Conservation (phyloP, 805 yeast genomes). For the Groenewaldozyma salmanticensis region DNA sequence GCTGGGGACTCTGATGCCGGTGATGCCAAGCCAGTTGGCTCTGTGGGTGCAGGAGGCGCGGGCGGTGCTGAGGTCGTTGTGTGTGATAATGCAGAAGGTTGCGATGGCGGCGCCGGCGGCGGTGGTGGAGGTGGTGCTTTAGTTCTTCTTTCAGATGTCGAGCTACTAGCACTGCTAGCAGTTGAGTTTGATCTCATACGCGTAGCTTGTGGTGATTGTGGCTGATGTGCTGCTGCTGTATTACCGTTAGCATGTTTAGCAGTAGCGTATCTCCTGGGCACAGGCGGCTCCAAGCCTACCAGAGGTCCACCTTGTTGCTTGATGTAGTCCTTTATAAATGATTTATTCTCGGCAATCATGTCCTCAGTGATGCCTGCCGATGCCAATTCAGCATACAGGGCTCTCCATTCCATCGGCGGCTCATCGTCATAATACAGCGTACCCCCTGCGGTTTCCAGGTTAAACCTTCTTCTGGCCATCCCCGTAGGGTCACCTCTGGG, state of each 20-base stretch:
- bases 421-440: constrained; percentile 59
- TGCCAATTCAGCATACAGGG: constrained; percentile 61
- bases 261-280: constrained; percentile 46
- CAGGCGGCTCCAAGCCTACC: constrained; percentile 76
- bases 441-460: constrained; percentile 15
- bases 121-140: constrained; percentile 33
- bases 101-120: constrained; percentile 21
- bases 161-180: constrained; percentile 5
- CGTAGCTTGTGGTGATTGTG: constrained; percentile 4
- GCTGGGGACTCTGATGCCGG: constrained; percentile 10
- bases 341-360: constrained; percentile 79
- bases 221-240: no score
- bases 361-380: constrained; percentile 76
- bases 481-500: constrained; percentile 52
- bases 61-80: constrained; percentile 18
- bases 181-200: constrained; percentile 14
- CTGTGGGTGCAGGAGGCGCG: constrained; percentile 8
- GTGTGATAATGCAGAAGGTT: constrained; percentile 17
- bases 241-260: no score
- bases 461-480: constrained; percentile 22
- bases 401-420: constrained; percentile 81
- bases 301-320: constrained; percentile 67
- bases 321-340: constrained; percentile 72
- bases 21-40: no score
- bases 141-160: constrained; percentile 4